These are phyloP conservation scores for Cynanchum wilfordii DNA, from an alignment of 257 asterid genomes.

Conservation along the genomic window DNA sequence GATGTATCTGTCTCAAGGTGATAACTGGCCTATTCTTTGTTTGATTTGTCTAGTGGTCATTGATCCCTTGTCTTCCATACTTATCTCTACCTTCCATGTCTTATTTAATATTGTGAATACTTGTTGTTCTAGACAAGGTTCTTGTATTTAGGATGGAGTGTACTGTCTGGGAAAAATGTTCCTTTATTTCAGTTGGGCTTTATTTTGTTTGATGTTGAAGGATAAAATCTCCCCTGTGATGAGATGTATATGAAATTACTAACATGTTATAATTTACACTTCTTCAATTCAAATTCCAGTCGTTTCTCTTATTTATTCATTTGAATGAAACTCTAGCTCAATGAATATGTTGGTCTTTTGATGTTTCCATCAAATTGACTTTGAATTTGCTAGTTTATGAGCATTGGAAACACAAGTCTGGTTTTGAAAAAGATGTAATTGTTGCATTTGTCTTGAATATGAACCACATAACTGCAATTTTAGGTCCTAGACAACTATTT, in stretches of 20 bases:
- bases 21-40: neutral
- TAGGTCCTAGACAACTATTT: neutral
- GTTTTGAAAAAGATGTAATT: neutral
- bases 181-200: neutral
- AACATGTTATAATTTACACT: neutral
- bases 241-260: neutral
- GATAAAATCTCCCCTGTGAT: neutral
- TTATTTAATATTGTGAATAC: too few relatives aligned
- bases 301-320: neutral
- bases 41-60: neutral
- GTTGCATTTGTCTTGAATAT: neutral
- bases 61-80: too few relatives aligned
- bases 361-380: neutral
- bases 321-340: neutral
- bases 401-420: neutral
- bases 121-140: too few relatives aligned
- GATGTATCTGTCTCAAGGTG: neutral
- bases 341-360: neutral
- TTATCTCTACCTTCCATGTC: too few relatives aligned
- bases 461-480: neutral
- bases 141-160: too few relatives aligned
- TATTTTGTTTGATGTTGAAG: neutral
- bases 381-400: neutral
- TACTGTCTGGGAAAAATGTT: too few relatives aligned
- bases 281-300: neutral